Conservation (phyloP, 495 filamentous ascomycete genomes). For the Aspergillus cavernicola region DNA sequence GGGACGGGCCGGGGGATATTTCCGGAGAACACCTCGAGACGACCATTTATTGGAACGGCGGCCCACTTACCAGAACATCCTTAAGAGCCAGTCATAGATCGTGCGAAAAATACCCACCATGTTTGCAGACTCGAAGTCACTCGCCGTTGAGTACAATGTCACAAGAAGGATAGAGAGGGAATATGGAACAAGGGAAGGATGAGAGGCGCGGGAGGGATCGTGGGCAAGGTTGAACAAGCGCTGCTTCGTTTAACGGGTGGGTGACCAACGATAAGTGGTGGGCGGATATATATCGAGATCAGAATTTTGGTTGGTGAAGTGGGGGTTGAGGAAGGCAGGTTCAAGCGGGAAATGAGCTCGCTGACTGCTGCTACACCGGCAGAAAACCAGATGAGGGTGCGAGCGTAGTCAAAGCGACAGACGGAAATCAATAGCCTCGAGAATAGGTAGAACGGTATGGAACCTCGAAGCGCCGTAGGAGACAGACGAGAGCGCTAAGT, state of each 20-base stretch:
- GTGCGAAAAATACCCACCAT: constrained; percentile 88
- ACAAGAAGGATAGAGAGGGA: background rate
- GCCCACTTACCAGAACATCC: constrained; percentile 92
- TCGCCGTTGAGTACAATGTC: background rate
- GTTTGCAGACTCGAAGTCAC: constrained; percentile 14
- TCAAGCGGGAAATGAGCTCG: constrained; percentile 14
- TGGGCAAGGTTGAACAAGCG: constrained; percentile 2
- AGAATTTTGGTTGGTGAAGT: constrained; percentile 19
- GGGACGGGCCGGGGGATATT: constrained; percentile 36
- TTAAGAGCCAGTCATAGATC: constrained; percentile 97
- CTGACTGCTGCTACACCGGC: constrained; percentile 12
- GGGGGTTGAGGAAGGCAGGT: constrained; percentile 16
- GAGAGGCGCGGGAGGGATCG: background rate
- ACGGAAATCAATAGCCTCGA: constrained; percentile 11
- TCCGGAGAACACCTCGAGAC: constrained; percentile 16
- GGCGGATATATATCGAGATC: constrained; percentile 22
- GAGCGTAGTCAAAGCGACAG: constrained; percentile 17
- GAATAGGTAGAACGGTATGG: constrained; percentile 8
- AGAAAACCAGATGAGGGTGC: constrained; percentile 15
- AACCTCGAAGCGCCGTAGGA: constrained; percentile 12
- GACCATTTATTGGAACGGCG: constrained; percentile 25
- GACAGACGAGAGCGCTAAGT: constrained; percentile 6
- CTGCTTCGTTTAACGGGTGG: constrained; percentile 3
- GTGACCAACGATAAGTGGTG: constrained; percentile 10
- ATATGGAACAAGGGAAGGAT: background rate